Conservation (phyloP, 495 filamentous ascomycete genomes). For the Xylaria castorea region DNA sequence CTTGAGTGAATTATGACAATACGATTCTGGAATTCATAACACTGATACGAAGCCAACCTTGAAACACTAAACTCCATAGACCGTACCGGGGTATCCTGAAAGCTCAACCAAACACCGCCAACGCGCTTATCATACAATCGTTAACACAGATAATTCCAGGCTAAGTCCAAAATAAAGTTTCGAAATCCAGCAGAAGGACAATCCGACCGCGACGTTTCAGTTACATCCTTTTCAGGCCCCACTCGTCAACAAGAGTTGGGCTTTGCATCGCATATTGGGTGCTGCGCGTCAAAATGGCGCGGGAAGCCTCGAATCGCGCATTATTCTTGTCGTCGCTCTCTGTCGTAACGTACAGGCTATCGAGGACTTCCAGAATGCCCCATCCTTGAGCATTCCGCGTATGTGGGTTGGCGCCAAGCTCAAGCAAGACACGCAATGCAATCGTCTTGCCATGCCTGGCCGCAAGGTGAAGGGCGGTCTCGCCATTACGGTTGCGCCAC, state of each 20-base stretch:
- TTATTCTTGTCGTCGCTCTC: slow-evolving; percentile 34
- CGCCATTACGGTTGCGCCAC: slow-evolving; percentile 51
- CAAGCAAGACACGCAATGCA: slow-evolving; percentile 50
- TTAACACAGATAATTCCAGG: neutral
- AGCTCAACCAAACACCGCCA: slow-evolving; percentile 19
- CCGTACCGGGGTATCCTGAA: slow-evolving; percentile 22
- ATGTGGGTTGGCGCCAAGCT: slow-evolving; percentile 50
- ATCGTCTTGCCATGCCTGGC: slow-evolving; percentile 51
- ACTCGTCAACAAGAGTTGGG: slow-evolving; percentile 24
- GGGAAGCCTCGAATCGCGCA: slow-evolving; percentile 41
- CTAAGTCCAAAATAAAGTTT: neutral
- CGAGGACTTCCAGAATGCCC: slow-evolving; percentile 48
- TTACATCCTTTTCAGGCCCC: neutral
- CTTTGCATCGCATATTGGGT: neutral
- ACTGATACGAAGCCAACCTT: neutral
- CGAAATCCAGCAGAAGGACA: neutral
- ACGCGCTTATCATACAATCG: slow-evolving; percentile 13
- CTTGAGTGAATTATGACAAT: neutral
- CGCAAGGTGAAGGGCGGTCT: slow-evolving; percentile 55
- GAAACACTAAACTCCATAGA: slow-evolving; percentile 13
- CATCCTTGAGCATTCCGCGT: slow-evolving; percentile 48
- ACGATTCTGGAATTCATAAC: neutral
- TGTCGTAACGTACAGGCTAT: slow-evolving; percentile 36
- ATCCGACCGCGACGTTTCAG: neutral
- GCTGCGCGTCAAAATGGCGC: slow-evolving; percentile 33